A percentile compares a stretch with the other conserved stretches of the same genome.
Conservation (phyloP, 352 stramenopile species). For the Elongisporangium anandrum region DNA sequence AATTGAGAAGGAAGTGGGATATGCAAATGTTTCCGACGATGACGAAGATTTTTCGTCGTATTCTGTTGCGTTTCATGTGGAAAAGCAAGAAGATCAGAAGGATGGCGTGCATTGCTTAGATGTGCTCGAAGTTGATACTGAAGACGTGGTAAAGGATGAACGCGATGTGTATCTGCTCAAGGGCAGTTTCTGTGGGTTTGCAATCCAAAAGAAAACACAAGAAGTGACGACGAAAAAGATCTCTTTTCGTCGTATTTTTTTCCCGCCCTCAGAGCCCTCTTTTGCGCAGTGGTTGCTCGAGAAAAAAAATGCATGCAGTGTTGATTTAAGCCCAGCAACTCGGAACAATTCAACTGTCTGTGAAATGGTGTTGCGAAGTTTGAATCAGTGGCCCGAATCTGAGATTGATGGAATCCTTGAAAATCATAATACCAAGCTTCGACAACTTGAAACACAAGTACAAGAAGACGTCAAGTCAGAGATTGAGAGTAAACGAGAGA, state of each 20-base stretch:
- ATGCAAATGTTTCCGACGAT: conserved; percentile 8
- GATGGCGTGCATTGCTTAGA: conserved; percentile 21
- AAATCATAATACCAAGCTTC: too few species aligned
- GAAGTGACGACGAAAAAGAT: conserved; percentile 3
- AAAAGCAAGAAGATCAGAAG: conserved; percentile 46
- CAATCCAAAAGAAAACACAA: conserved; percentile 11
- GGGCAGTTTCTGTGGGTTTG: conserved; percentile 27
- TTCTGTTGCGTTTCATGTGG: conserved; percentile 31
- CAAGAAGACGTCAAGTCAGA: too few species aligned
- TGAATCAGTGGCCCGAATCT: background rate
- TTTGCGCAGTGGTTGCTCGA: conserved; percentile 21
- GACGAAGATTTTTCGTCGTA: conserved; percentile 18
- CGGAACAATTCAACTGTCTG: conserved; percentile 3
- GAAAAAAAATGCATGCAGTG: conserved; percentile 12
- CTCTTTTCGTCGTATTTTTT: conserved; percentile 5
- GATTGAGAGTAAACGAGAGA: too few species aligned
- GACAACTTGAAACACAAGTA: background rate
- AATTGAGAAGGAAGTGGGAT: conserved; percentile 8
- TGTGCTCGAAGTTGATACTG: background rate
- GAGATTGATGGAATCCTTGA: background rate
- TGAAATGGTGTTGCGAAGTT: conserved; percentile 8
- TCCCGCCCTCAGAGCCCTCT: background rate
- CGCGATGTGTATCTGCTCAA: conserved; percentile 18
- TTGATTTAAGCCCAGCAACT: conserved; percentile 17
- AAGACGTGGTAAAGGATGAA: too few species aligned